These are phyloP conservation scores for Daldinia sp. DNA, from an alignment of 2,329 filamentous ascomycete species.

Conservation along the genomic window DNA sequence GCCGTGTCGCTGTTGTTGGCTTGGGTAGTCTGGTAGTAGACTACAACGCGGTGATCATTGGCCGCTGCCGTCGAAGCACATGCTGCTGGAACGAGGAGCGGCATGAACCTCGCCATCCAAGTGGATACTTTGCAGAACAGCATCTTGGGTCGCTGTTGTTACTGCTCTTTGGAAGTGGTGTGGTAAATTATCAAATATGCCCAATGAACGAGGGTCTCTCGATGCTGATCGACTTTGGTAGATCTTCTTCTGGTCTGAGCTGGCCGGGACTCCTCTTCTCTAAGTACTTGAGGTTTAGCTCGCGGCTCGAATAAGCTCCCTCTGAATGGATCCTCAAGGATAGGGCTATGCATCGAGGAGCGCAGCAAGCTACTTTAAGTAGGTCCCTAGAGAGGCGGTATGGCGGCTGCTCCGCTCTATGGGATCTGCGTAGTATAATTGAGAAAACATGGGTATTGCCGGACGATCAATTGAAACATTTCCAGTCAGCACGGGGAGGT, in stretches of 20 bases:
- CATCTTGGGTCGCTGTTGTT: conserved; percentile 33
- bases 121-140: conserved; percentile 31
- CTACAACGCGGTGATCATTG: conserved; percentile 54
- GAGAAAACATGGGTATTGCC: conserved; percentile 10
- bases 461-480: conserved; percentile 30
- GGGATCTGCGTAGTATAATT: conserved; percentile 15
- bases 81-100: conserved; percentile 38
- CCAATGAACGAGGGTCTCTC: not conserved
- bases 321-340: conserved; percentile 7
- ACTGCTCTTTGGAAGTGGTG: not conserved
- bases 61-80: conserved; percentile 26
- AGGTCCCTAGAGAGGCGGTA: conserved; percentile 10
- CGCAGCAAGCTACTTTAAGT: conserved; percentile 17
- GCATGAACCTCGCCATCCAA: conserved; percentile 37
- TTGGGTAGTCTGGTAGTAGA: conserved; percentile 63
- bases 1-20: conserved; percentile 53
- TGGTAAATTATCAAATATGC: not conserved
- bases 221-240: not conserved
- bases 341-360: conserved; percentile 18
- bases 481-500: conserved; percentile 16
- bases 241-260: not conserved
- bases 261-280: conserved; percentile 3
- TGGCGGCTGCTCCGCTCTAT: conserved; percentile 1
- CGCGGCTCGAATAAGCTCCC: conserved; percentile 8
- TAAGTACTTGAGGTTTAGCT: conserved; percentile 4